These are phyloP conservation scores for Trichophaea hybrida DNA, from an alignment of 2,329 filamentous ascomycete genomes.

Conservation along the genomic window DNA sequence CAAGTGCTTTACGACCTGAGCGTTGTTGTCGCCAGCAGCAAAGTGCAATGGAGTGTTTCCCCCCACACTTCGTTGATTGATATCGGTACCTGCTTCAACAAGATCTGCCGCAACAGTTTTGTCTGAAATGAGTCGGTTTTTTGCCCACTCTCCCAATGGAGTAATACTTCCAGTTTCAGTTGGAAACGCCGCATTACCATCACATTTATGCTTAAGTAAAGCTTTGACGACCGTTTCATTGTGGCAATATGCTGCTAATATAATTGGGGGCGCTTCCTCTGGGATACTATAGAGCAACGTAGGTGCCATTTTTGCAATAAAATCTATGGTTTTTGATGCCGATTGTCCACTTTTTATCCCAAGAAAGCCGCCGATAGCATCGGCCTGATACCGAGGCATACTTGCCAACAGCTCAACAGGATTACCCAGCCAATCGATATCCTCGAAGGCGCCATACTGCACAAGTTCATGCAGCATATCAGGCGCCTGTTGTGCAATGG, in stretches of 20 bases:
- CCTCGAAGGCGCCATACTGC: not conserved
- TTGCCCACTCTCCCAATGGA: not conserved
- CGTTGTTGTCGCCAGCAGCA: not conserved
- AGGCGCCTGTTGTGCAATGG: not conserved
- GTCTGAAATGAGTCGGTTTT: not conserved
- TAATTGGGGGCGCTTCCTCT: not conserved
- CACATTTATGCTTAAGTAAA: not conserved
- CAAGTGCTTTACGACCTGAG: not conserved
- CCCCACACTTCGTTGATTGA: not conserved
- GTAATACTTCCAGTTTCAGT: not conserved
- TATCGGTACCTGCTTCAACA: not conserved
- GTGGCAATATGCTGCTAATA: not conserved
- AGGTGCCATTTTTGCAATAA: not conserved
- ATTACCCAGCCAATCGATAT: not conserved
- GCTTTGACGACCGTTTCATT: not conserved
- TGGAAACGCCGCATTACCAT: not conserved
- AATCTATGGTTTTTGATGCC: not conserved
- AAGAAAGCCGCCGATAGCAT: not conserved
- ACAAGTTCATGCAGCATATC: not conserved
- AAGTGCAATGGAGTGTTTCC: not conserved
- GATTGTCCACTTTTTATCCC: not conserved
- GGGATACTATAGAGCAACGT: not conserved
- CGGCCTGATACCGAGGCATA: not conserved
- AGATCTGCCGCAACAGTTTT: not conserved
- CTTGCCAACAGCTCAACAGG: not conserved